Base-by-base conservation (phyloP, 2,329 filamentous ascomycete species). In the Phaeosphaeriaceae sp. region DNA sequence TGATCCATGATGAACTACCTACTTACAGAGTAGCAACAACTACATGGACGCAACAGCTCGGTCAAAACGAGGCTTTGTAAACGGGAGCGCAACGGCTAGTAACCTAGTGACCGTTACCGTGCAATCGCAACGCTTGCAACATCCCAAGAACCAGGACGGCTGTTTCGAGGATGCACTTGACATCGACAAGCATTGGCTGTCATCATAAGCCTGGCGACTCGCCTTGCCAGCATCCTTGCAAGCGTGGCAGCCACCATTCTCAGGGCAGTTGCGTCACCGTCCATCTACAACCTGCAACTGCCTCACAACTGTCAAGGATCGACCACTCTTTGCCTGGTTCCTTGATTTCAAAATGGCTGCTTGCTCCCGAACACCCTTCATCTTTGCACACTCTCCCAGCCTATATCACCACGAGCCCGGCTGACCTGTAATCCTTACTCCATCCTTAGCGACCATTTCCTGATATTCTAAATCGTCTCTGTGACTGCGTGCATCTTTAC, bases 241-340 rank as follows among this genome's bases (percentile, higher is more conserved):
- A n/a, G 44, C 57, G 57, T 45, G 61, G 59, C 58, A 68, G 56
- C 53, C 49, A 67, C 56, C 42, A 60, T 51, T 51, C 50, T 49
- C 46, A 42, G 20, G 33, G 48, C 51, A 55, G 60, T 70, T 67
- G 66, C 68, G 67, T 71, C 67, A 71, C 66, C 25, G 46, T 49
- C 48, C 45, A n/a, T 41, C 10, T 22, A 22, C 20, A 63, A 63
- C 61, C 56, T 59, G 62, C 60, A 57, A 66, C 67, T 71, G 59
- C 68, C 66, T 68, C 66, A 61, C 55, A 57, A 40, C 51, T 61
- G 53, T 48, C 61, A 56, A 57, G 60, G 60, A 66, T 64, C 60
- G 60, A 51, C 67, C 54, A 40, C 45, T 41, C 36, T 33, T 54
- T 51, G 53, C 56, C 47, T 62, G 62, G 61, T 70, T 65, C 56